Evolutionary conservation across 2,329 filamentous ascomycete species (phyloP), one percentile per base, ranked within the genome.

Genomic region (Stromatinia cepivora): DNA sequence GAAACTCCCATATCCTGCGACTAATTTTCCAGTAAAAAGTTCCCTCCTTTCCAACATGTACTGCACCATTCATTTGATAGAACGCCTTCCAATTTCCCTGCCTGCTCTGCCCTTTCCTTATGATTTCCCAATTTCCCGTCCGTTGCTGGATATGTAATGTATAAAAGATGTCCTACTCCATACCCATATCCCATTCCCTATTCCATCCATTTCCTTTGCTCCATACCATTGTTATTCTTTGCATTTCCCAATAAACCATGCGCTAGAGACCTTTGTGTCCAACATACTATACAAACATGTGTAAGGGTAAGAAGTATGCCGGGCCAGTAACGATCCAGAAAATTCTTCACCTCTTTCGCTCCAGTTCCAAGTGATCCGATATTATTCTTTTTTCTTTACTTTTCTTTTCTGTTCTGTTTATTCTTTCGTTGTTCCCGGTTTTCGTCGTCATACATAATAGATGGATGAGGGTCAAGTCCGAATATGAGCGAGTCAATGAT

Each of bases 81-180:
- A 63, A 63, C 59, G 59, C 59, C 59, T 25, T 25, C 59, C 45
- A 8, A 63, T 63, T 63, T 63, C 59, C 59, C 36, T 39, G 45
- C 59, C 46, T 63, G 31, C 20, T 63, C 59, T 63, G 45, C 15
- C 15, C 59, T 22, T 50, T 39, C 22, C 45, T 25, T 2, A 50
- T 25, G 31, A 63, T 63, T 63, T 67, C 31, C 65, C 45, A 39
- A 48, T 25, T 31, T 22, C 42, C 45, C 34, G 45, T 67, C 65
- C 65, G 65, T 67, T 67, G 54, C 65, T 48, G 65, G 65, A 67
- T 62, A 61, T 67, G 20, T 67, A 48, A 50, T 58, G 46, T 67
- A 39, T 67, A 53, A 59, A 62, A 67, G 42, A 62, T 28, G 46
- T 39, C 54, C 65, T 62, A 58, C 65, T 25, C 57, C 65, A 34